These are phyloP conservation scores for Aureobasidium sp. DNA, from an alignment of 2,329 filamentous ascomycete species.

Conservation along the genomic window DNA sequence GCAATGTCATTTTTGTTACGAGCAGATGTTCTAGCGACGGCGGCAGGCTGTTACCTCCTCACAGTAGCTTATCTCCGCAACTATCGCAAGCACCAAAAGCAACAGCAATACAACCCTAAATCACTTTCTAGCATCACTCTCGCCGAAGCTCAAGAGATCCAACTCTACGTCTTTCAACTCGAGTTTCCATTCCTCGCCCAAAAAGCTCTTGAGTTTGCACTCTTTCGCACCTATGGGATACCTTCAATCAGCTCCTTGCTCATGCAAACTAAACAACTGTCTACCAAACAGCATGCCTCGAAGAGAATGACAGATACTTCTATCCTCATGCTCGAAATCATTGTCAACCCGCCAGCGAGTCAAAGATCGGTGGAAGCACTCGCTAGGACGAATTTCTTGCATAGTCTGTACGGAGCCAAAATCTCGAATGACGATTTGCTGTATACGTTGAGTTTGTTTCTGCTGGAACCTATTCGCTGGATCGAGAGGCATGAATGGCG, in stretches of 20 bases:
- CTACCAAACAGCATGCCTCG: conserved; percentile 28
- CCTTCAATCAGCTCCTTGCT: conserved; percentile 17
- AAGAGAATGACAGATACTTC: conserved; percentile 48
- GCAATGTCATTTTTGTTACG: background rate
- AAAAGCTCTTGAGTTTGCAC: conserved; percentile 14
- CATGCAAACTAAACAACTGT: conserved; percentile 14
- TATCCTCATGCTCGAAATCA: conserved; percentile 44
- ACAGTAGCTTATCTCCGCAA: conserved; percentile 6
- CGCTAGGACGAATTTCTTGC: conserved; percentile 58
- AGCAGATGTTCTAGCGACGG: background rate
- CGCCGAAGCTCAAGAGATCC: conserved; percentile 12
- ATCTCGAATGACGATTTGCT: conserved; percentile 58
- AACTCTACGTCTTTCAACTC: conserved; percentile 9
- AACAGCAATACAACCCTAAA: background rate
- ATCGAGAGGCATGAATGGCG: conserved; percentile 65
- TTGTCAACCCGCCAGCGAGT: conserved; percentile 37
- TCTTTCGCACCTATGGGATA: conserved; percentile 18
- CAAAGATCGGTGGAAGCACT: conserved; percentile 42
- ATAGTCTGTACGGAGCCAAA: conserved; percentile 51
- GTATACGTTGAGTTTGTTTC: conserved; percentile 59
- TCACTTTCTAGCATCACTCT: background rate
- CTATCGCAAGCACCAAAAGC: conserved; percentile 1
- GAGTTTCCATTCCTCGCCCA: conserved; percentile 15
- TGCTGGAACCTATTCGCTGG: conserved; percentile 59
- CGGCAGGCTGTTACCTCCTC: background rate